Base-by-base conservation (phyloP, 1,284 basidiomycete species). In the Inonotus hispidus region DNA sequence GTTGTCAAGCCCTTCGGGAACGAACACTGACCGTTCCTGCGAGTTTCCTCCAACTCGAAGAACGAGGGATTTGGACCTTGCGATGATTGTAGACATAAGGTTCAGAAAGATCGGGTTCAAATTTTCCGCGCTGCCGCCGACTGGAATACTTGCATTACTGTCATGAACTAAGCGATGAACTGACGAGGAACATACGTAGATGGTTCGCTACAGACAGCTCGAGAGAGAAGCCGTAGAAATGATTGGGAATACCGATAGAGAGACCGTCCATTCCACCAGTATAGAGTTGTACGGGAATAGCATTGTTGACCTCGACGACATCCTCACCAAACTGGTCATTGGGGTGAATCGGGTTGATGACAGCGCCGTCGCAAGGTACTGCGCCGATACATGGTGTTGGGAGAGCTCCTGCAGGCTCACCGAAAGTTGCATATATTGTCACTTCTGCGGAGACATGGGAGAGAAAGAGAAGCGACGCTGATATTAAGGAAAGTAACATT, bases 161-260 rank as follows among this genome's bases (percentile, higher is more conserved):
- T 47, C 11, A 19, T 13, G 35, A 52, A 61, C 16, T 49, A 53
- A n/a, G 35, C 14, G 45, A 32, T n/a, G 13, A 19, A 23, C 19
- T 3, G n/a, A 55, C 38, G 14, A 13, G 3, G 8, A n/a, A 70
- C 71, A 16, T 62, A 73, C 72, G 58, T 23, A 77, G 61, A 6
- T 67, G 67, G 54, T 71, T 67, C 2, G 73, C 75, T 14, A 79
- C 74, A 35, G 74, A 77, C 60, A 79, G 63, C 64, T 79, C 78
- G 53, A 79, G 69, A 2, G 72, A 75, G 64, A 78, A 76, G 6
- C 78, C 78, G 6, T 78, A 61, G 57, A 78, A 79, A 65, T 77
- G 76, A 16, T 76, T 76, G 50, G 69, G 69, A 29, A 67, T 65
- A 38, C 75, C 72, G 38, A 86, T 84, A 2, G 81, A 84, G 3